These are phyloP conservation scores for Erysimum cheiranthoides DNA, from an alignment of 345 rosid species.

Conservation along the genomic window DNA sequence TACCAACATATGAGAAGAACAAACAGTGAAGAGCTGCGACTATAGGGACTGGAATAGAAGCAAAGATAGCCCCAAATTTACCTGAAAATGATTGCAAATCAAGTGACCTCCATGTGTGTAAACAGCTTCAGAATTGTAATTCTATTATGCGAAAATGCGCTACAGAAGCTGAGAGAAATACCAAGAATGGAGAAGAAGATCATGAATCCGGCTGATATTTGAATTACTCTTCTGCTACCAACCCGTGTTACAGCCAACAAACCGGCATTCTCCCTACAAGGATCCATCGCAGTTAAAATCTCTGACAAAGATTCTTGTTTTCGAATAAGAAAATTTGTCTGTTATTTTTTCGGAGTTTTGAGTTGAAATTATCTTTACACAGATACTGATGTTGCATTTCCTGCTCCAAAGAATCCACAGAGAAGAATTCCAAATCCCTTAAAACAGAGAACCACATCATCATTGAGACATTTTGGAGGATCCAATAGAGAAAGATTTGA, in stretches of 20 bases:
- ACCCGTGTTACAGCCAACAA: constrained; percentile 79
- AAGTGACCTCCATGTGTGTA: neutral
- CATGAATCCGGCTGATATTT: constrained; percentile 89
- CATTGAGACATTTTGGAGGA: constrained; percentile 7
- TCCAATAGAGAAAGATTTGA: neutral
- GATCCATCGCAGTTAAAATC: constrained; percentile 1
- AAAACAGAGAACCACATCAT: constrained; percentile 24
- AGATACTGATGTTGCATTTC: constrained; percentile 81
- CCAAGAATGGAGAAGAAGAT: constrained; percentile 80
- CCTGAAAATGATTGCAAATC: constrained; percentile 43
- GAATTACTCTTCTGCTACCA: constrained; percentile 89
- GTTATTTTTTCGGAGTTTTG: neutral
- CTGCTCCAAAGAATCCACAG: constrained; percentile 94
- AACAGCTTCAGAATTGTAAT: neutral
- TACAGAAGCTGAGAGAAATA: neutral
- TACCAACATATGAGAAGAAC: constrained; percentile 79
- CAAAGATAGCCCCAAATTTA: constrained; percentile 89
- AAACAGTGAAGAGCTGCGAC: constrained; percentile 76
- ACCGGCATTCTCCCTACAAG: constrained; percentile 84
- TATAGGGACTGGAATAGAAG: constrained; percentile 84
- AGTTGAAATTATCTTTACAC: constrained; percentile 55
- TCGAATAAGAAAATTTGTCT: neutral
- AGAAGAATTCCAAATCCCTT: constrained; percentile 90
- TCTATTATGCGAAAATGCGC: neutral
- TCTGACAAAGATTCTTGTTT: neutral